These are phyloP conservation scores for Lepiota subincarnata DNA, from an alignment of 768 basidiomycete species.

Conservation along the genomic window DNA sequence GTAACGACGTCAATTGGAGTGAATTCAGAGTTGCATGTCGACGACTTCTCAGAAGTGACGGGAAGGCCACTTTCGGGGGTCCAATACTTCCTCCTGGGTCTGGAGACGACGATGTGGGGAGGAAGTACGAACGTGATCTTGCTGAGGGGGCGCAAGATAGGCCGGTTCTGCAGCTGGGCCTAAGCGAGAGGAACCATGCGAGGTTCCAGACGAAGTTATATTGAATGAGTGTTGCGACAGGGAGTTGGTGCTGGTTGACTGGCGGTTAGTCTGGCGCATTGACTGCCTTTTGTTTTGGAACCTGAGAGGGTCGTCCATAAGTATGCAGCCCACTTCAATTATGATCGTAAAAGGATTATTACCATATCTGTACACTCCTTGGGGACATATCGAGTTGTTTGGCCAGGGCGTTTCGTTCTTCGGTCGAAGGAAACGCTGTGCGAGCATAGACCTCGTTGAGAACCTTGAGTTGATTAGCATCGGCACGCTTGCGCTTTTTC, in stretches of 20 bases:
- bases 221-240: constrained; percentile 48
- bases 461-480: constrained; percentile 73
- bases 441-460: constrained; percentile 77
- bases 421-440: constrained; percentile 85
- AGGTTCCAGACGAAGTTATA: constrained; percentile 30
- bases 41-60: constrained; percentile 41
- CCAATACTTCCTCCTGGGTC: constrained; percentile 36
- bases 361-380: constrained; percentile 87
- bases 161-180: constrained; percentile 8
- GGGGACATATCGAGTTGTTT: constrained; percentile 79
- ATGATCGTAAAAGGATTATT: constrained; percentile 17
- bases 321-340: constrained; percentile 15
- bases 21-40: constrained; percentile 21
- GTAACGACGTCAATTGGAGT: constrained; percentile 31
- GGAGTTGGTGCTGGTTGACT: constrained; percentile 44
- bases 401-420: constrained; percentile 75
- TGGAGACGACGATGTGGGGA: constrained; percentile 43
- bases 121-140: constrained; percentile 23
- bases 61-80: constrained; percentile 45
- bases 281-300: constrained; percentile 87
- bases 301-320: constrained; percentile 39
- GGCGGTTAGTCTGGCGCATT: constrained; percentile 73
- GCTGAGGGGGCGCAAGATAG: constrained; percentile 9
- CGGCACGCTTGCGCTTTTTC: constrained; percentile 85
- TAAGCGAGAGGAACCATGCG: constrained; percentile 9